Evolutionary conservation across 2,329 filamentous ascomycete species (phyloP).

Genomic region (Colletotrichum sp.): DNA sequence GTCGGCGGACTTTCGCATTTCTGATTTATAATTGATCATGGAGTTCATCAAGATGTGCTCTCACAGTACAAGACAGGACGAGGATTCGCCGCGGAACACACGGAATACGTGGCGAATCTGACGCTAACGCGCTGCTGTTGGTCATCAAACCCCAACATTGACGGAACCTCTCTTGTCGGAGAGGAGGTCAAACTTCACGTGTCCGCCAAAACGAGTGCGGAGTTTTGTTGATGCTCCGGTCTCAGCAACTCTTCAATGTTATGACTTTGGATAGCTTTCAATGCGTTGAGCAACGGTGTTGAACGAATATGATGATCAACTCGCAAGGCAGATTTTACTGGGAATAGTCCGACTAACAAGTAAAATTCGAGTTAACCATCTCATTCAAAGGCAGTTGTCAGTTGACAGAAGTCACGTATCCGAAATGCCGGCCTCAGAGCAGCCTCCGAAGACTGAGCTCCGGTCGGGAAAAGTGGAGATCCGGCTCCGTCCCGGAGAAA

Average conservation of each 20-base stretch:
- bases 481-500: not conserved
- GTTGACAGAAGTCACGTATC: not conserved
- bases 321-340: not conserved
- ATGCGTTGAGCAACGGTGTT: not conserved
- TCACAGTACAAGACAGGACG: not conserved
- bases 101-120: not conserved
- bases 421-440: not conserved
- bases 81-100: not conserved
- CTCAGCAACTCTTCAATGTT: not conserved
- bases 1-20: not conserved
- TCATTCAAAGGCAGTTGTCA: not conserved
- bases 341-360: rapidly evolving
- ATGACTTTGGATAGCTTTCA: not conserved
- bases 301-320: not conserved
- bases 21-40: not conserved
- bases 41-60: not conserved
- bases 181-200: not conserved
- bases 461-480: not conserved
- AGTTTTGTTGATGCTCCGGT: not conserved
- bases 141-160: not conserved
- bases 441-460: no score
- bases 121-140: not conserved
- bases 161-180: not conserved
- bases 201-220: not conserved
- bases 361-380: rapidly evolving